phyloP scores from a whole-genome alignment of 2,329 filamentous ascomycete genomes.

The Fusarium humuli region DNA sequence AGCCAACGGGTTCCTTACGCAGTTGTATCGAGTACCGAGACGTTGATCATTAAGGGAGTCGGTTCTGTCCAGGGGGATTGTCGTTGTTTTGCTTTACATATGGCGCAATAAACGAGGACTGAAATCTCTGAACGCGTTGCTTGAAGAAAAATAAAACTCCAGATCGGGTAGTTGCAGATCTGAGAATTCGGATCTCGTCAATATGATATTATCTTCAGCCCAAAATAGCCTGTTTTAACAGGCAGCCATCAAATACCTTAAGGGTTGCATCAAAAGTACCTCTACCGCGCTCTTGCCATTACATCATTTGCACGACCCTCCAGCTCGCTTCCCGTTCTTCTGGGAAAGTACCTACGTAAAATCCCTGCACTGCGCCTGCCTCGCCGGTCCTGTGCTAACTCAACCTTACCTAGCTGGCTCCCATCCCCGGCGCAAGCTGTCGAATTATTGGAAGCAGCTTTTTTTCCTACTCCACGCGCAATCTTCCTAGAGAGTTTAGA shows the following conservation, averaged over 20 bases:
- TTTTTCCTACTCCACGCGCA: conserved; percentile 35
- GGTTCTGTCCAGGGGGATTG: conserved; percentile 2
- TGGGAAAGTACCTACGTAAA: conserved; percentile 26
- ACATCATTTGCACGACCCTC: conserved; percentile 44
- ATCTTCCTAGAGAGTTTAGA: conserved; percentile 3
- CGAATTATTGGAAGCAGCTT: conserved; percentile 36
- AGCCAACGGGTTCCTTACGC: conserved; percentile 15
- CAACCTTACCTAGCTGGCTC: conserved; percentile 13
- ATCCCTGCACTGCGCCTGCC: conserved; percentile 22
- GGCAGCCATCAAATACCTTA: background rate
- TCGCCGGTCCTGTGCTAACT: conserved; percentile 22
- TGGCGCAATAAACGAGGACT: background rate
- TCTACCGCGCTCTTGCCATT: conserved; percentile 36
- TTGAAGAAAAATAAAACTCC: background rate
- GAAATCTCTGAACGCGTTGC: background rate
- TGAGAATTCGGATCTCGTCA: background rate
- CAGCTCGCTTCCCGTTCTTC: conserved; percentile 36
- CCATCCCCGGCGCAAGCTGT: conserved; percentile 18
- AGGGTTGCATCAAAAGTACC: conserved; percentile 13
- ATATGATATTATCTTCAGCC: background rate
- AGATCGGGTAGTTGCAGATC: background rate
- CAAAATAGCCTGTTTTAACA: background rate
- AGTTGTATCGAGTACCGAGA: conserved; percentile 25
- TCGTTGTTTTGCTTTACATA: background rate
- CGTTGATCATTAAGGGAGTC: conserved; percentile 4